These are phyloP conservation scores for Fomitopsis serialis DNA, from an alignment of 768 basidiomycete species.

Conservation along the genomic window DNA sequence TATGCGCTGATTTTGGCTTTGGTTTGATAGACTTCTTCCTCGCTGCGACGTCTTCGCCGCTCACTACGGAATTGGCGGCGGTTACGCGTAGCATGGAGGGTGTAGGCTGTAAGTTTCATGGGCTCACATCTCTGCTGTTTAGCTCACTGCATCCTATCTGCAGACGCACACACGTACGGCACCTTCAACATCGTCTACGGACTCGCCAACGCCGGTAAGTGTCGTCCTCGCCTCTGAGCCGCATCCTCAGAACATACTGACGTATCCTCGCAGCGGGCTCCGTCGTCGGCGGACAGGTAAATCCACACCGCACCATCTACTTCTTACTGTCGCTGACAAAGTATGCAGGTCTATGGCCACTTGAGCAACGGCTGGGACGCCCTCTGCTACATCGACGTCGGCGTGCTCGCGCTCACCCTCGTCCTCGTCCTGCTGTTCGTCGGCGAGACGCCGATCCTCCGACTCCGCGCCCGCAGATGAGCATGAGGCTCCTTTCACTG, in stretches of 20 bases:
- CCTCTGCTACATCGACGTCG: neutral
- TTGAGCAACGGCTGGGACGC: neutral
- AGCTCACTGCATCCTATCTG: neutral
- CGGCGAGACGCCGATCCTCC: neutral
- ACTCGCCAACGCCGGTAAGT: slow-evolving; percentile 53
- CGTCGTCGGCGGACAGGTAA: slow-evolving; percentile 63
- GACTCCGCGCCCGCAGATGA: neutral
- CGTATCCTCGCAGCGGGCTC: slow-evolving; percentile 65
- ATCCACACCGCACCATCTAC: neutral
- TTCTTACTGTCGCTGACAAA: neutral
- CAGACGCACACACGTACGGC: slow-evolving; percentile 72
- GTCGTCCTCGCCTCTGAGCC: neutral
- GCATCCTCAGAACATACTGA: no score
- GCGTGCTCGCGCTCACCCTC: neutral
- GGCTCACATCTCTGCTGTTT: neutral
- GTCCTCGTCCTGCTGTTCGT: neutral
- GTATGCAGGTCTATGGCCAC: neutral
- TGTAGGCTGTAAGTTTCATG: slow-evolving; percentile 52
- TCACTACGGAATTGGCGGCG: slow-evolving; percentile 62
- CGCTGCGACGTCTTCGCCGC: slow-evolving; percentile 32
- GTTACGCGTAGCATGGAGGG: slow-evolving; percentile 53
- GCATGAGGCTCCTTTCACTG: no score
- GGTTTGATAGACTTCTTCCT: neutral
- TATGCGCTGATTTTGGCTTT: no score
- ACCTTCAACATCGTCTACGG: slow-evolving; percentile 71